Evolutionary conservation across 1,284 basidiomycete species (phyloP).

Genomic region (Agroathelia rolfsii): DNA sequence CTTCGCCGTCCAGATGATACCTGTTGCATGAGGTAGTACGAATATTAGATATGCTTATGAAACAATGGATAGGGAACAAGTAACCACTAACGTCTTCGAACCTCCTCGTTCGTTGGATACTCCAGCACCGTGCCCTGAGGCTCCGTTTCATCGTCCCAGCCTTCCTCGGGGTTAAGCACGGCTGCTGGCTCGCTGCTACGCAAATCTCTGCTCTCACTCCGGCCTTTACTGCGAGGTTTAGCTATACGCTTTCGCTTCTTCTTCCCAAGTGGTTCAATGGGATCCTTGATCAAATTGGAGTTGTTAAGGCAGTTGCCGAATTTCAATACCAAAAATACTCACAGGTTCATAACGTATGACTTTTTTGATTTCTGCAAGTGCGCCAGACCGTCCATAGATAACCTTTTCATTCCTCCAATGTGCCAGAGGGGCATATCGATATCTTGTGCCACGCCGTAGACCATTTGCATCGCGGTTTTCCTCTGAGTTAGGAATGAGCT

Average conservation of each 20-base stretch:
- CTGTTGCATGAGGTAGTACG: slow-evolving; percentile 32
- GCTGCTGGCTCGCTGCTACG: slow-evolving; percentile 25
- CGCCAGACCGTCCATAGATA: slow-evolving; percentile 76
- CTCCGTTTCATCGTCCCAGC: slow-evolving; percentile 80
- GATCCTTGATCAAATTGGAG: slow-evolving; percentile 69
- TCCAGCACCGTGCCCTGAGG: slow-evolving; percentile 63
- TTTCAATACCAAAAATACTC: no score
- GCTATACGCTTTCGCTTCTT: slow-evolving; percentile 27
- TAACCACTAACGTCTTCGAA: slow-evolving; percentile 67
- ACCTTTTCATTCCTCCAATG: slow-evolving; percentile 93
- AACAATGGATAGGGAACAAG: slow-evolving; percentile 15
- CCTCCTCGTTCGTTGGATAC: slow-evolving; percentile 51
- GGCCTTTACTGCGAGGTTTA: slow-evolving; percentile 33
- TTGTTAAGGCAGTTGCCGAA: no score
- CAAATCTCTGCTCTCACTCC: no score
- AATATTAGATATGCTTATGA: no score
- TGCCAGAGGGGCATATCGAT: slow-evolving; percentile 71
- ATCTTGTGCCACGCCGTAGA: slow-evolving; percentile 66
- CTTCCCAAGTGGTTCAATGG: slow-evolving; percentile 42
- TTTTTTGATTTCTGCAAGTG: slow-evolving; percentile 75
- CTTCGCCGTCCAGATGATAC: slow-evolving; percentile 65
- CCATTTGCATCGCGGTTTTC: slow-evolving; percentile 49
- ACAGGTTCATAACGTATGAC: no score
- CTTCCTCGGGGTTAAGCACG: slow-evolving; percentile 59
- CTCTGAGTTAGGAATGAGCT: slow-evolving; percentile 1